Evolutionary conservation across 768 basidiomycete genomes (phyloP), one percentile per base, ranked within the genome.

Genomic region (Tephrocybe sp.): DNA sequence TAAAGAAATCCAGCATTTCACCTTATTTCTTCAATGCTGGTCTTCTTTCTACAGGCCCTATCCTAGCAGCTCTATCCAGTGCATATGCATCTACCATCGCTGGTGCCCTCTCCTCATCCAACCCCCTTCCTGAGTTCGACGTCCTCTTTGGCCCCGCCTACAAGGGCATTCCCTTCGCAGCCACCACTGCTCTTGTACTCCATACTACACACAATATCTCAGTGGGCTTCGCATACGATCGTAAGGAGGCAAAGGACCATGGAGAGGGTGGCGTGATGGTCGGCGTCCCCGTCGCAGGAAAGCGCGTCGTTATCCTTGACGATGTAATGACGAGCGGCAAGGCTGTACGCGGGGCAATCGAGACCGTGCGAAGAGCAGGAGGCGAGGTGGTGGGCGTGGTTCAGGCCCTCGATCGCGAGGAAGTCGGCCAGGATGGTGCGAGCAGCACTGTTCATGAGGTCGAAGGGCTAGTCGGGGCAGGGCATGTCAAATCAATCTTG

Each of bases 1-100:
- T 25, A 12, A 31, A 18, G 2, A 26, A 46, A 5, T 18, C 2
- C 67, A 91, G 92, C 32, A 71, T 79, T 46, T 99, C 96, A 7
- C 97, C 96, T 1, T 98, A 98, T 71, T 99, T 98, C 68, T 94
- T 98, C 78, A 98, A 98, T 61, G 93, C 94, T 2, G 92, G 92
- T 9, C 78, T 92, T 18, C 77, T 99, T 56, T 89, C 84, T 64
- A 84, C 86, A 2, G 93, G 94, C 0, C 81, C 86, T 1, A 83
- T 96, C 31, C 82, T 98, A 39, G 69, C 85, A 27, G 76, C 84
- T 2, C 73, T 96, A 38, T 84, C 92, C 8, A 73, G 79, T 3
- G 91, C 94, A 4, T 98, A 95, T 58, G 92, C 96, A 2, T 69
- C 84, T 1, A 87, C 89, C 11, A 89, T 98, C 61, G 72, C 79